Base-by-base conservation (phyloP, 2,329 filamentous ascomycete genomes). In the Phoma herbarum region DNA sequence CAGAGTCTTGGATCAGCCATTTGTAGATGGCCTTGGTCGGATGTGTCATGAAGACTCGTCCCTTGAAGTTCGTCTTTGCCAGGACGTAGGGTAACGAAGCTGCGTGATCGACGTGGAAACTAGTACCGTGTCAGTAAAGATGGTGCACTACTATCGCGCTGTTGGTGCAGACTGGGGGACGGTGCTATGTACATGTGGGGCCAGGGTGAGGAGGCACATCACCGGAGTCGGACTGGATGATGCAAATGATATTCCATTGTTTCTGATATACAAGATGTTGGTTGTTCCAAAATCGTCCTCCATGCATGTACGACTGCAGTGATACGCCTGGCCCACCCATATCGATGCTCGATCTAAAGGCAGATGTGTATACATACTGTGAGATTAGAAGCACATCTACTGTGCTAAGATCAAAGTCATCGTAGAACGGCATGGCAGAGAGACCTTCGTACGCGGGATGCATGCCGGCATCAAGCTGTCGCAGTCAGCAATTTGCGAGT, bases 21-120 rank as follows among this genome's bases (percentile, higher is more conserved):
- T 98, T 98, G 85, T 99, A 99, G 76, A 99, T 99, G 69, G 95
- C 95, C 78, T 99, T 98, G 45, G 95, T 99, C 1, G 95, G 93
- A 82, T 99, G 95, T 50, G 95, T 99, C 94, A 98, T 99, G 82
- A 97, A 98, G 61, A 98, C 94, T 22, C 93, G 88, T 47, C 95
- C 95, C 65, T 91, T 90, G 82, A 99, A 99, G 78, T 97, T 97
- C 35, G 95, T 98, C 82, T 99, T 99, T 65, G 94, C 91, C 65
- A 99, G 86, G 59, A 99, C 95, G 76, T 98, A 99, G 43, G 95
- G 95, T 45, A 99, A 83, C n/a, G 94, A 97, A 16, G 94, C 94
- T n/a, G 95, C 95, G 81, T 99, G 95, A 75, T 99, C 95, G 76
- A 98, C 85, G 78, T 99, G 95, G 75, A 99, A 99, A 90, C 94